Evolutionary conservation across 192 early-diverging fungal species (phyloP), one percentile per base, ranked within the genome.

Genomic region (Lobosporangium transversale): DNA sequence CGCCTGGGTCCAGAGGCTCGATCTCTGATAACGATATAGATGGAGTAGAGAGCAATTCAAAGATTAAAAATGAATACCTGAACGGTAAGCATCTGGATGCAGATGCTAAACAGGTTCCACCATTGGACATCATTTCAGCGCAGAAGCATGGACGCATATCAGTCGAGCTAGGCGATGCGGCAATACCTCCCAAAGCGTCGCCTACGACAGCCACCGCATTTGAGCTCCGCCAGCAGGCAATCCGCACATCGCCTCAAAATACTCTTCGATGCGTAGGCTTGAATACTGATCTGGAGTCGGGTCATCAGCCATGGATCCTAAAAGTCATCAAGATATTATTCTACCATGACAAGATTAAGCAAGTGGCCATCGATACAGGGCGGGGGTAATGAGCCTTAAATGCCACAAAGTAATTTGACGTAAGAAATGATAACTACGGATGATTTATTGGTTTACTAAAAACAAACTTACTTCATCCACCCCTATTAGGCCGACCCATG

Each of bases 211-310:
- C 63, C 3, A 76, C 73, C 2, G 59, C 73, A 33, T 56, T 67
- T 26, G 73, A 76, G 37, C 33, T 76, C 56, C 63, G 73, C 37
- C 58, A 76, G 36, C 73, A 62, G 45, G 73, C 73, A 27, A 20
- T 50, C n/a, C 63, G 73, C 10, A 70, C 81, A 4, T 67, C 90
- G 0, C 81, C 83, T 12, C 70, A 62, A 44, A 80, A 88, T 29
- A 80, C 80, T 29, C 67, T 91, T 40, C 58, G 87, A 21, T 85
- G 89, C 59, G 87, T 89, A 6, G 90, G 90, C 1, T 64, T 91
- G 18, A 88, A 89, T 58, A 82, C 84, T 11, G 84, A 90, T 37
- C 79, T 82, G n/a, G 74, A 84, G 35, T 44, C 43, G 7, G 73
- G 58, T 0, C 52, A 65, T 56, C 84, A 87, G 12, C 55, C 62